phyloP scores from a whole-genome alignment of 2,329 filamentous ascomycete genomes.

The Xylariaceae sp. region DNA sequence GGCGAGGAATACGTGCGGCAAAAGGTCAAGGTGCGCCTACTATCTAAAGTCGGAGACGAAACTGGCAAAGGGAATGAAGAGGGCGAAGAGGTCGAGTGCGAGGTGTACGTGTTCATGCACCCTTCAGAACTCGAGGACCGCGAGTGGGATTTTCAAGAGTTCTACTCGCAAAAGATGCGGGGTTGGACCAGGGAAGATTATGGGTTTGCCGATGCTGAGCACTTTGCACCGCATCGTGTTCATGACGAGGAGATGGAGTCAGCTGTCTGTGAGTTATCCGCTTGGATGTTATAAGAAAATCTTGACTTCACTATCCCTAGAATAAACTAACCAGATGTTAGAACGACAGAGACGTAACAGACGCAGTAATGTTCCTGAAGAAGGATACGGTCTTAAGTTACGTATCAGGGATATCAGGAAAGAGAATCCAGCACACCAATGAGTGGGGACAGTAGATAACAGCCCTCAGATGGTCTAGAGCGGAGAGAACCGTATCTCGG shows the following conservation, averaged over 20 bases:
- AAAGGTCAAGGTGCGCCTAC: constrained; percentile 33
- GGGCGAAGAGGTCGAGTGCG: constrained; percentile 47
- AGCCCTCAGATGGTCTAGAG: too few species aligned
- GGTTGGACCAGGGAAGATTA: constrained; percentile 51
- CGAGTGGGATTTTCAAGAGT: constrained; percentile 88
- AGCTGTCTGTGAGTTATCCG: constrained; percentile 22
- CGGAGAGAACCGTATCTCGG: too few species aligned
- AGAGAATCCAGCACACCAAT: too few species aligned
- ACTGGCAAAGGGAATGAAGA: constrained; percentile 40
- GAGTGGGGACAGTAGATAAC: too few species aligned
- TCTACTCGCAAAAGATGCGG: constrained; percentile 67
- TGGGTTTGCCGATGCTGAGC: constrained; percentile 36
- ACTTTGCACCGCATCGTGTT: constrained; percentile 22
- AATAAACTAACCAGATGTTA: constrained; percentile 4
- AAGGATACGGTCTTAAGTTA: too few species aligned
- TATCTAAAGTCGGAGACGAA: constrained; percentile 35
- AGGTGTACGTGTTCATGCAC: constrained; percentile 62
- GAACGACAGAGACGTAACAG: too few species aligned
- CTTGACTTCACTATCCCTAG: too few species aligned
- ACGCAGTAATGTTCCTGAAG: too few species aligned
- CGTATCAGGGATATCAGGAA: too few species aligned
- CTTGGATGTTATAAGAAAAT: neutral
- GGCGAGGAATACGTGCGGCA: constrained; percentile 53
- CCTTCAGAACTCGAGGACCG: constrained; percentile 55
- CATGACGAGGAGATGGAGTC: constrained; percentile 20